Evolutionary conservation across 768 basidiomycete genomes (phyloP).

Genomic region (Lentinula raphanica): DNA sequence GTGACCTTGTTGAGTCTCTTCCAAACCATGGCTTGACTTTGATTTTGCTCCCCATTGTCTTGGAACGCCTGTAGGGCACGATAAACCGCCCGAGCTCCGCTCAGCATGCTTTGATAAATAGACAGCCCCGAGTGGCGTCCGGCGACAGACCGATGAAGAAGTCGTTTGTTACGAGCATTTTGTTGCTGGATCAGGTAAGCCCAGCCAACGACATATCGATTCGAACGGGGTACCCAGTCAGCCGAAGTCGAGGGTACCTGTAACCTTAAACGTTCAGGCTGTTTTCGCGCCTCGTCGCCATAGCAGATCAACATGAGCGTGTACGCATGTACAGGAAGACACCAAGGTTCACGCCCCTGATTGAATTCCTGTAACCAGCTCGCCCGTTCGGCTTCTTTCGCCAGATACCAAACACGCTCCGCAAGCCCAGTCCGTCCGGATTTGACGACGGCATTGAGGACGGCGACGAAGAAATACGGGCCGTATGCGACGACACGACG

Average conservation of each 20-base stretch:
- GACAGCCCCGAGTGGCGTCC: not conserved
- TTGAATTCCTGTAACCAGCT: conserved; percentile 38
- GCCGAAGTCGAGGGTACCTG: conserved; percentile 15
- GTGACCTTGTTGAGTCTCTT: conserved; percentile 29
- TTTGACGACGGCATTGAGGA: conserved; percentile 60
- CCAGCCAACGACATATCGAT: conserved; percentile 30
- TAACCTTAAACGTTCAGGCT: too few species aligned
- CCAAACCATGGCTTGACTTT: conserved; percentile 6
- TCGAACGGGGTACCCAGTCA: conserved; percentile 14
- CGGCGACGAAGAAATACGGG: conserved; percentile 51
- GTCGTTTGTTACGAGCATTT: not conserved
- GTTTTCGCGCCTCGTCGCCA: conserved; percentile 31
- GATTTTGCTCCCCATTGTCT: conserved; percentile 8
- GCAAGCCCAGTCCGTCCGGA: conserved; percentile 48
- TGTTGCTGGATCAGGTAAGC: not conserved
- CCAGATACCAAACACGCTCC: conserved; percentile 61
- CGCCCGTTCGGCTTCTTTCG: conserved; percentile 48
- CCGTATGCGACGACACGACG: conserved; percentile 45
- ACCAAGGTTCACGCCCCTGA: conserved; percentile 46
- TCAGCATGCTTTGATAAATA: not conserved
- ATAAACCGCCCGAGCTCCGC: conserved; percentile 20
- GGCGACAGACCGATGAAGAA: not conserved
- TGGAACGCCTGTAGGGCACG: conserved; percentile 14
- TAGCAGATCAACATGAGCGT: conserved; percentile 69
- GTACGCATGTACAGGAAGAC: conserved; percentile 60